Percentiles rank a stretch among this genome's conserved stretches.
Evolutionary conservation across 2,329 filamentous ascomycete genomes (phyloP).

Genomic region (Lizonia empirigonia): DNA sequence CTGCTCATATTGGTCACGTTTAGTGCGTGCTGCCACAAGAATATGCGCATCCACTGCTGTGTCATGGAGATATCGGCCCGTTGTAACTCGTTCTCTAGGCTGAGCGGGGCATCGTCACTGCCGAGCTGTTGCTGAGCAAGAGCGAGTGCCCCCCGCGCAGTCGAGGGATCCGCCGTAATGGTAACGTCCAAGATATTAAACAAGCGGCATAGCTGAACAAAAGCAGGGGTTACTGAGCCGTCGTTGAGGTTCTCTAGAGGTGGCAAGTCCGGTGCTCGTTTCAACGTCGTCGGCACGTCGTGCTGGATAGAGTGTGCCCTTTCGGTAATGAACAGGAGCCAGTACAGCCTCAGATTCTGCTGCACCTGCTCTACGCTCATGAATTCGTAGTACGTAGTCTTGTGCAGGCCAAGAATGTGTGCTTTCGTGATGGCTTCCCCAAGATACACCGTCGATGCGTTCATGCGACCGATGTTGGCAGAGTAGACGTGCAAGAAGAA

Average conservation of each 20-base stretch:
- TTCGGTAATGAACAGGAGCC: constrained; percentile 46
- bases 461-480: constrained; percentile 45
- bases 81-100: constrained; percentile 44
- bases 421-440: constrained; percentile 44
- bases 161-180: constrained; percentile 40
- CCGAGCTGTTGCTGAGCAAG: constrained; percentile 42
- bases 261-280: constrained; percentile 38
- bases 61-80: constrained; percentile 47
- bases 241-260: constrained; percentile 38
- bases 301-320: constrained; percentile 45
- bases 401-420: constrained; percentile 42
- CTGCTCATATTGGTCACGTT: constrained; percentile 42
- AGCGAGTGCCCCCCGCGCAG: constrained; percentile 37
- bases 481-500: constrained; percentile 46
- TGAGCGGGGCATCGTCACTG: constrained; percentile 35
- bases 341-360: constrained; percentile 41
- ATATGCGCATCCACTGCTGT: constrained; percentile 48
- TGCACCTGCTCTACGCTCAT: constrained; percentile 37
- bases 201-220: constrained; percentile 42
- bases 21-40: constrained; percentile 46
- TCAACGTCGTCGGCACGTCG: constrained; percentile 42
- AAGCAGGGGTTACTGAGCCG: constrained; percentile 40
- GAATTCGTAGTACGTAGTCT: constrained; percentile 30
- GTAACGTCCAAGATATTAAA: constrained; percentile 45
- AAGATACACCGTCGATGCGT: constrained; percentile 38